Base-by-base conservation (phyloP, 306 rosid genomes). In the Neltuma alba region DNA sequence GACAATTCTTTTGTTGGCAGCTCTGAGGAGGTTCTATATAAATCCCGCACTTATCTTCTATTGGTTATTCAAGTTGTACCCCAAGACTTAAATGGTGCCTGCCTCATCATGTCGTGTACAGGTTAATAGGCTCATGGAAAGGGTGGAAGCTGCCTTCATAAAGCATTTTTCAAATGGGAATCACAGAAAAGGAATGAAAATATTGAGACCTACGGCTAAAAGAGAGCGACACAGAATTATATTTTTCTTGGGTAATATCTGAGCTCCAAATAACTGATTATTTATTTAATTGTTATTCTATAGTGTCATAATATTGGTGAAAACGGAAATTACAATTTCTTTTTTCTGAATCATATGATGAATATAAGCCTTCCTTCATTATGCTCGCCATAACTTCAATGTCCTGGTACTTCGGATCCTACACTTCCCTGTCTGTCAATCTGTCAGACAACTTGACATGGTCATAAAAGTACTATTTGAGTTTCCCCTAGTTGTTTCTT, bases 101-200 rank as follows among this genome's bases (percentile, higher is more conserved):
- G 42, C 61, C 52, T 40, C 40, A 42, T 84, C 70, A 78, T 78
- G 70, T 78, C 58, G 48, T 55, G 61, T 62, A 16, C 80, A 91
- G 93, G 91, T 89, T 45, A 80, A 63, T 48, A 80, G 84, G 85
- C 87, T 93, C 66, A 86, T 91, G 79, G 94, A 88, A 61, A 89
- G 89, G 76, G 92, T 89, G 52, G 97, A 93, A 74, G 62, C 80
- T 76, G 80, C 87, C 61, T 93, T 88, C 83, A 81, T 87, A 65
- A 88, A 91, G 80, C 89, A 88, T 79, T 86, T 88, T 52, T 82
- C 90, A 25, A 86, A 90, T 47, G 89, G 90, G 28, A 83, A 88
- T 64, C 89, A 73, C 7, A 54, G 81, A 63, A 84, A 78, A 80
- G 90, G 90, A 75, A 84, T 88, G 88, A 82, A 79, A 61, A 70